phyloP scores from a whole-genome alignment of 2,329 filamentous ascomycete species.

The Alternaria consortialis region DNA sequence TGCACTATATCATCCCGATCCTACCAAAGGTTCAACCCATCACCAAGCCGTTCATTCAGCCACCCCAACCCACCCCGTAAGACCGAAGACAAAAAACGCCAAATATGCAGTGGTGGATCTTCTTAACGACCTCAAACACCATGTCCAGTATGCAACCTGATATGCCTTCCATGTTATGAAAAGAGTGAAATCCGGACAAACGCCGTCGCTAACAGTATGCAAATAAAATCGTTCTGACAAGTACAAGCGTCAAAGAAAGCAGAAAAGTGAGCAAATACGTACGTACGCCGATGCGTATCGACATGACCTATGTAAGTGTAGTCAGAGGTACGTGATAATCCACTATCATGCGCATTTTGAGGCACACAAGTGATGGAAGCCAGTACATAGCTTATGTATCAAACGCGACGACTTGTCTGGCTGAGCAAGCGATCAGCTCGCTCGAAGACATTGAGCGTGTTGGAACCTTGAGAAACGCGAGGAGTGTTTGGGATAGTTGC shows the following conservation, averaged over 20 bases:
- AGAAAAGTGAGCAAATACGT: not conserved
- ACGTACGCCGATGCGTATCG: slow-evolving; percentile 1
- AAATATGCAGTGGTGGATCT: not conserved
- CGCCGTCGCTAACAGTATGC: slow-evolving; percentile 20
- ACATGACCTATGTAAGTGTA: not conserved
- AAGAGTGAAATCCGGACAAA: slow-evolving; percentile 23
- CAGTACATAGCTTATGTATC: not conserved
- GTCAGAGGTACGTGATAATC: not conserved
- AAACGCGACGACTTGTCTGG: slow-evolving; percentile 42
- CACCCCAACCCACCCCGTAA: not conserved
- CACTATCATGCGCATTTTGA: not conserved
- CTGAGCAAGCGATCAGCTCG: slow-evolving; percentile 46
- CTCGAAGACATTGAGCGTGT: slow-evolving; percentile 48
- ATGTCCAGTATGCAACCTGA: slow-evolving; percentile 12
- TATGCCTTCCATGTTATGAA: slow-evolving; percentile 7
- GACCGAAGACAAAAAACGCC: slow-evolving; percentile 6
- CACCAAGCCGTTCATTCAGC: not conserved
- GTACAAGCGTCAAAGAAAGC: slow-evolving; percentile 1
- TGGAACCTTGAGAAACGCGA: slow-evolving; percentile 35
- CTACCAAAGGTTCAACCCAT: not conserved
- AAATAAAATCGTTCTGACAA: not conserved
- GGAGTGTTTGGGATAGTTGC: slow-evolving; percentile 78
- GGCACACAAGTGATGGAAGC: not conserved
- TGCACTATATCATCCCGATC: not conserved
- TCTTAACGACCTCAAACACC: slow-evolving; percentile 3